Percentiles rank a stretch among this genome's conserved stretches.
Evolutionary conservation across 139 green algal genomes (phyloP).

Genomic region (Chlorella sp.): DNA sequence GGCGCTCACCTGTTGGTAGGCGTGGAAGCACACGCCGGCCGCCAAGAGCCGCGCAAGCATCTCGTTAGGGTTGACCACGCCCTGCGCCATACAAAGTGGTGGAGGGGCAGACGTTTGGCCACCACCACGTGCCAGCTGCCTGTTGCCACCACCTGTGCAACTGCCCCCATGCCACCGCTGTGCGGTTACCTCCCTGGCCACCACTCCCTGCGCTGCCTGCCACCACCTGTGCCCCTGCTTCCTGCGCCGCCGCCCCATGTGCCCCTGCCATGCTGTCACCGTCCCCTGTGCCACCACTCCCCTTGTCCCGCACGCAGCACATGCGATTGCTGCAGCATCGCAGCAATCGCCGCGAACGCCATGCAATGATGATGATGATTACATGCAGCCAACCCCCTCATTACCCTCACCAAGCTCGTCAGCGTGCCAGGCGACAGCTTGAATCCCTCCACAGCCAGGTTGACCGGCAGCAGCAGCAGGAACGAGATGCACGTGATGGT

Average conservation of each 20-base stretch:
- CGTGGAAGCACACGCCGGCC: slow-evolving; percentile 89
- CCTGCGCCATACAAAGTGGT: slow-evolving; percentile 13
- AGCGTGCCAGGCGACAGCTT: slow-evolving; percentile 53
- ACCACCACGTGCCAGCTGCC: too few species aligned
- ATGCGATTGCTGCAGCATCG: too few species aligned
- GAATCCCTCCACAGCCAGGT: slow-evolving; percentile 44
- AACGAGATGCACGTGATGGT: slow-evolving; percentile 90
- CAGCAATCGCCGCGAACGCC: too few species aligned
- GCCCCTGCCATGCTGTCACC: background rate
- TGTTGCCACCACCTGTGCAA: too few species aligned
- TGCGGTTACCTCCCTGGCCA: too few species aligned
- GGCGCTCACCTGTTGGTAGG: slow-evolving; percentile 84
- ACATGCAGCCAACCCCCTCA: too few species aligned
- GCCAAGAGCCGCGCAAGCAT: slow-evolving; percentile 48
- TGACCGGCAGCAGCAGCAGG: slow-evolving; percentile 70
- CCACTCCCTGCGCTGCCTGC: too few species aligned
- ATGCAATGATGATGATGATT: too few species aligned
- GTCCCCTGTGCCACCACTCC: background rate
- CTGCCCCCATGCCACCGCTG: too few species aligned
- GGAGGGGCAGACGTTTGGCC: too few species aligned
- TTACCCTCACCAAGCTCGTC: slow-evolving; percentile 29
- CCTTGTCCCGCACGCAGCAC: background rate
- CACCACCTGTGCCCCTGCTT: too few species aligned
- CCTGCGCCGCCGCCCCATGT: background rate
- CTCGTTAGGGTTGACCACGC: slow-evolving; percentile 31